phyloP scores from a whole-genome alignment of 2,329 filamentous ascomycete species.

The Thielaviopsis ethacetica region DNA sequence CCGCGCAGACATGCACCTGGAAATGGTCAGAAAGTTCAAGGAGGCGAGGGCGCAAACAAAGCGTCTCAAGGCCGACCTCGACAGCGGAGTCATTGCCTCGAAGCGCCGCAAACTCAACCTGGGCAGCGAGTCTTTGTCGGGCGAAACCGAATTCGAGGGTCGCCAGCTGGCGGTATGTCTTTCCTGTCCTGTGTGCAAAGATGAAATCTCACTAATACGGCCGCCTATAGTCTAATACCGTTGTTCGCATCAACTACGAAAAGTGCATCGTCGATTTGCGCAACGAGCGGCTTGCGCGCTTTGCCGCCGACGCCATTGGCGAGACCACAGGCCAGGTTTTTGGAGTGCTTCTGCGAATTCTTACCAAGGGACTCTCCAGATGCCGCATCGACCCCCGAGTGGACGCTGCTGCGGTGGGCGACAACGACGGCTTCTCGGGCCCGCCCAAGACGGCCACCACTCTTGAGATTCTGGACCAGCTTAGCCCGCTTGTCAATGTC shows the following conservation, averaged over 20 bases:
- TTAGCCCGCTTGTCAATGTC: conserved; percentile 36
- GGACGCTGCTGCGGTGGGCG: conserved; percentile 21
- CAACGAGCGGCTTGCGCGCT: conserved; percentile 58
- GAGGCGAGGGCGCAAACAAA: conserved; percentile 36
- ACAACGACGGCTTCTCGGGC: conserved; percentile 19
- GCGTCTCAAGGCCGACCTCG: conserved; percentile 34
- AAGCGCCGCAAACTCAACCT: conserved; percentile 42
- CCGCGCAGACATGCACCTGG: conserved; percentile 43
- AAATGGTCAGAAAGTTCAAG: conserved; percentile 35
- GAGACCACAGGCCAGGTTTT: conserved; percentile 66
- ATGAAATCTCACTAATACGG: conserved; percentile 15
- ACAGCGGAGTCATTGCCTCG: conserved; percentile 23
- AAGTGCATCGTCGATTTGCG: conserved; percentile 72
- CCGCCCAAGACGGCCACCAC: conserved; percentile 30
- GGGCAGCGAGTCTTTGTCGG: conserved; percentile 21
- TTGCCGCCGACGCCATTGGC: conserved; percentile 55
- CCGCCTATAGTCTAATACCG: conserved; percentile 44
- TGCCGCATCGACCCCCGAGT: conserved; percentile 45
- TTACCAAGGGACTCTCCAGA: conserved; percentile 51
- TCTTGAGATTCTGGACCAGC: conserved; percentile 36
- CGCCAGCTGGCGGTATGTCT: conserved; percentile 36
- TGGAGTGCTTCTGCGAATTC: conserved; percentile 48
- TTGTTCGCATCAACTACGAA: conserved; percentile 69
- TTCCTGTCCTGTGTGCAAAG: not conserved
- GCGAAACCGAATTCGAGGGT: conserved; percentile 24